Evolutionary conservation across 139 green algal species (phyloP).

Genomic region (Chlorella sp.): DNA sequence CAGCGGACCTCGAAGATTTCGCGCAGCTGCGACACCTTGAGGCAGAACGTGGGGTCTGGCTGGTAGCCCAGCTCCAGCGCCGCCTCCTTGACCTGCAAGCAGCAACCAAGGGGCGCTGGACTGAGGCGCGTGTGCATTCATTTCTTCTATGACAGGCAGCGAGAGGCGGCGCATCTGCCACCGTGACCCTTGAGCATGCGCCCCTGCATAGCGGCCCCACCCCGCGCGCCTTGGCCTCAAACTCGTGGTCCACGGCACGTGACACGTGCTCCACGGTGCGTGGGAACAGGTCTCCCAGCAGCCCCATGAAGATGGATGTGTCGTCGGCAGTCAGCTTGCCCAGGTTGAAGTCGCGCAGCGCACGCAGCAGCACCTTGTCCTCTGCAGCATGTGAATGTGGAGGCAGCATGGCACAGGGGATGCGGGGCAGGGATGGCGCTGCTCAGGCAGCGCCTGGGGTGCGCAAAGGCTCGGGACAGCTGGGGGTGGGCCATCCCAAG

Average conservation of each 20-base stretch:
- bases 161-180: background rate
- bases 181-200: no score
- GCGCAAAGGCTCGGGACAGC: background rate
- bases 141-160: no score
- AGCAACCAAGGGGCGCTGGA: background rate
- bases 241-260: slow-evolving; percentile 72
- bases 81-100: slow-evolving; percentile 66
- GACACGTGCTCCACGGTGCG: slow-evolving; percentile 85
- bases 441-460: background rate
- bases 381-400: background rate
- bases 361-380: slow-evolving; percentile 80
- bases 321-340: slow-evolving; percentile 93
- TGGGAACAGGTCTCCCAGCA: slow-evolving; percentile 95
- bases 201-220: no score
- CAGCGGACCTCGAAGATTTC: slow-evolving; percentile 89
- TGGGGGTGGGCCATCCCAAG: background rate
- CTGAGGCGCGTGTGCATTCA: no score
- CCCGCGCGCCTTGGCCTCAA: slow-evolving; percentile 74
- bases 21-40: slow-evolving; percentile 89
- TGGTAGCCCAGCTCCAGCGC: slow-evolving; percentile 85
- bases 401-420: no score
- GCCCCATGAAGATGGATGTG: slow-evolving; percentile 89
- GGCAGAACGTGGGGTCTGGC: slow-evolving; percentile 86
- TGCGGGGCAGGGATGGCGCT: background rate
- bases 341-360: slow-evolving; percentile 95